Evolutionary conservation across 2,329 filamentous ascomycete species (phyloP).

Genomic region (Trichoderma atrobrunneum): DNA sequence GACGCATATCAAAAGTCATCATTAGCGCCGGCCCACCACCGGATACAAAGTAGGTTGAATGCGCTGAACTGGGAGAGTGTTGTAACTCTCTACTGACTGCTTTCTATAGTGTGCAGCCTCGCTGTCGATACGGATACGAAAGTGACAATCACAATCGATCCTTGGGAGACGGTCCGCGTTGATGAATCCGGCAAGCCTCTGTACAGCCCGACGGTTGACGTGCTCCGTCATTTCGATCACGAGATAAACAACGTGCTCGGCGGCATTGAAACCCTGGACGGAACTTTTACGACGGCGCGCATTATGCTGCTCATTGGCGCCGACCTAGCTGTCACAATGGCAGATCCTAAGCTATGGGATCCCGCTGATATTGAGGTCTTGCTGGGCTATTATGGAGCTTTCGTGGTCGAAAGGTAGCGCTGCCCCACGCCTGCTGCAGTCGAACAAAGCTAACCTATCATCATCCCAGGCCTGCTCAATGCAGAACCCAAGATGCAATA

Average conservation of each 20-base stretch:
- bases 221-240: constrained; percentile 80
- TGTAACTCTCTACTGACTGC: neutral
- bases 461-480: constrained; percentile 58
- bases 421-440: no score
- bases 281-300: constrained; percentile 58
- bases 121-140: constrained; percentile 66
- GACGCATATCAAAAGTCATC: constrained; percentile 46
- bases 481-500: constrained; percentile 79
- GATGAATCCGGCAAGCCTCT: constrained; percentile 58
- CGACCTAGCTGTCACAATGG: constrained; percentile 69
- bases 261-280: constrained; percentile 65
- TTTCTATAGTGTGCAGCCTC: constrained; percentile 62
- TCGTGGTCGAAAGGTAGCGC: constrained; percentile 63
- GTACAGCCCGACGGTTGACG: constrained; percentile 80
- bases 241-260: constrained; percentile 79
- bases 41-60: constrained; percentile 44
- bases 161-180: constrained; percentile 63
- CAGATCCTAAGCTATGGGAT: constrained; percentile 71
- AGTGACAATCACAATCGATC: constrained; percentile 76
- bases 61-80: neutral
- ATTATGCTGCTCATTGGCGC: constrained; percentile 77
- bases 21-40: constrained; percentile 27
- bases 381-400: constrained; percentile 71
- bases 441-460: neutral
- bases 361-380: constrained; percentile 80